Conservation (phyloP, 148 eudicot genomes). For the Dianthus caryophyllus region DNA sequence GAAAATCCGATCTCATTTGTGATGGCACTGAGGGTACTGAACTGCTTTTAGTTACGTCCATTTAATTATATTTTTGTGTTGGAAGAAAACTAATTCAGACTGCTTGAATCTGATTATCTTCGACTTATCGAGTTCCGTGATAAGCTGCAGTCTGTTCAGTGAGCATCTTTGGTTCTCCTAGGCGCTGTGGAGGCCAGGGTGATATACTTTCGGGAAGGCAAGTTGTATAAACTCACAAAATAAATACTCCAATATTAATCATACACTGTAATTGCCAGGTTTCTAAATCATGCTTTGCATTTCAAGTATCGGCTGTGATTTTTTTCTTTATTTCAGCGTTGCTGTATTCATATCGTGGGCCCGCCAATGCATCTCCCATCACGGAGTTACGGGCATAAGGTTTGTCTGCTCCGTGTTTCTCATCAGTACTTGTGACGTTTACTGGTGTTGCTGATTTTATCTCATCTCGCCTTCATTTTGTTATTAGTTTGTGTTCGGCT, state of each 20-base stretch:
- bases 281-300: neutral
- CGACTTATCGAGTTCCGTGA: constrained; percentile 4
- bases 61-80: neutral
- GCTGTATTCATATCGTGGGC: constrained; percentile 91
- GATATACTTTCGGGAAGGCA: constrained; percentile 97
- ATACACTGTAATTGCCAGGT: no score
- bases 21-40: constrained; percentile 71
- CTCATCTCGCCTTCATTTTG: neutral
- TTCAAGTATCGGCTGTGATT: neutral
- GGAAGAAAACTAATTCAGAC: neutral
- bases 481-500: neutral
- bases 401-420: no score
- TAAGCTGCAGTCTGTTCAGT: constrained; percentile 60
- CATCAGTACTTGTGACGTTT: no score
- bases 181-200: constrained; percentile 99
- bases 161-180: constrained; percentile 83
- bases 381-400: constrained; percentile 28
- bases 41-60: neutral
- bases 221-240: constrained; percentile 21
- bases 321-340: constrained; percentile 44
- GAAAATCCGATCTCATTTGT: constrained; percentile 75
- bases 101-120: neutral
- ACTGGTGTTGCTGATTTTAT: neutral
- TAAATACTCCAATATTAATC: no score
- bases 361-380: constrained; percentile 32